These are phyloP conservation scores for Psilocybe tampanensis DNA, from an alignment of 768 basidiomycete genomes.

Conservation along the genomic window DNA sequence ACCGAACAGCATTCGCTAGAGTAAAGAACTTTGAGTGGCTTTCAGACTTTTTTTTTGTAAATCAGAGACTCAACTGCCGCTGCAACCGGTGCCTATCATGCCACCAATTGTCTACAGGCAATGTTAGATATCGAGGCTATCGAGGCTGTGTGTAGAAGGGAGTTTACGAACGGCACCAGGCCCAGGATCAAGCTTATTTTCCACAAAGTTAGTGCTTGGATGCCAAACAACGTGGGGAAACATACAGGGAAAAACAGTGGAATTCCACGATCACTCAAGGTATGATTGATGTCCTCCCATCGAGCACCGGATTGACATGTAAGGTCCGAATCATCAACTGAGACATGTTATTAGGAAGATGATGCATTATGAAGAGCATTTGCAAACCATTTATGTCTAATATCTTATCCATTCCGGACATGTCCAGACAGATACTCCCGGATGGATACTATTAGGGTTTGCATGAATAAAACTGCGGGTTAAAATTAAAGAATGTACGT, in stretches of 20 bases:
- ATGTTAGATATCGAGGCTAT: conserved; percentile 1
- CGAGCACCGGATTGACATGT: conserved; percentile 74
- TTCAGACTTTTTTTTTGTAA: neutral
- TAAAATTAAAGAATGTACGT: conserved; percentile 20
- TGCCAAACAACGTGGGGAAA: neutral
- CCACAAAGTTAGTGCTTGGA: neutral
- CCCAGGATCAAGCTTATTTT: conserved; percentile 66
- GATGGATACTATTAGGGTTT: conserved; percentile 34
- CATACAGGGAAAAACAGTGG: conserved; percentile 87
- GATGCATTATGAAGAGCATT: too few relatives aligned
- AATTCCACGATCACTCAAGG: conserved; percentile 67
- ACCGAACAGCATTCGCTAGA: conserved; percentile 78
- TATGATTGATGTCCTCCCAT: conserved; percentile 79
- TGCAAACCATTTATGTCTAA: conserved; percentile 68
- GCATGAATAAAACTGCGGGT: neutral
- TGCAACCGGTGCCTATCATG: conserved; percentile 87
- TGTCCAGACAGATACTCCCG: conserved; percentile 81
- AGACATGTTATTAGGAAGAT: neutral
- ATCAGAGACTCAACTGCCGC: conserved; percentile 59
- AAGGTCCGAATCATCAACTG: conserved; percentile 74
- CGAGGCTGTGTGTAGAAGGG: neutral
- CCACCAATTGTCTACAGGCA: conserved; percentile 73
- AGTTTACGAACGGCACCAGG: conserved; percentile 62
- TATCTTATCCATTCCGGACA: conserved; percentile 84
- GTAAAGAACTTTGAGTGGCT: neutral